Evolutionary conservation across 2,329 filamentous ascomycete genomes (phyloP).

Genomic region (Penicillium aurantiogriseum): DNA sequence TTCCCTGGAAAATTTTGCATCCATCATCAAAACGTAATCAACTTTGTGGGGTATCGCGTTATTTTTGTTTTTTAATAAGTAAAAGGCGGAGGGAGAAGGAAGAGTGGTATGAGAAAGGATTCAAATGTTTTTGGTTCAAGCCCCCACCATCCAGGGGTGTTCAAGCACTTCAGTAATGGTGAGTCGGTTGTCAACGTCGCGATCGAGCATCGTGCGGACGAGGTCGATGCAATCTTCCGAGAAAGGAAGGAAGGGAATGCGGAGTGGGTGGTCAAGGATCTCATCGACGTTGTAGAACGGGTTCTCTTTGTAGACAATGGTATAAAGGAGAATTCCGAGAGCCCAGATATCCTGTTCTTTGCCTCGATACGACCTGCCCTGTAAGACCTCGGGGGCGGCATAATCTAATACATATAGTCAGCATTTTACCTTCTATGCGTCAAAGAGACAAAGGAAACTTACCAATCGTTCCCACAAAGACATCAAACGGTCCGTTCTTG

Average conservation of each 20-base stretch:
- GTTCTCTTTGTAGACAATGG: conserved; percentile 99
- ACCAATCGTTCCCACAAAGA: conserved; percentile 99
- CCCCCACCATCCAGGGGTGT: conserved; percentile 69
- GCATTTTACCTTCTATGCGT: background rate
- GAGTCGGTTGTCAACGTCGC: conserved; percentile 77
- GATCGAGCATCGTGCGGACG: conserved; percentile 86
- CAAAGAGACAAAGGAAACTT: conserved; percentile 37
- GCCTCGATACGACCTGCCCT: conserved; percentile 85
- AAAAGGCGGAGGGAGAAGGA: background rate
- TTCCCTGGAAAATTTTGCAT: conserved; percentile 2
- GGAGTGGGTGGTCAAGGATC: conserved; percentile 94
- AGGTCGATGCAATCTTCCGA: conserved; percentile 89
- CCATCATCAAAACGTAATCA: conserved; percentile 23
- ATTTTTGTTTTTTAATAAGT: conserved; percentile 17
- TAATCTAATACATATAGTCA: conserved; percentile 64
- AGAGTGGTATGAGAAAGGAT: background rate
- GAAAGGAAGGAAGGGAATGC: conserved; percentile 68
- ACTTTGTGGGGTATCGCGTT: conserved; percentile 29
- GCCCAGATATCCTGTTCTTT: conserved; percentile 99
- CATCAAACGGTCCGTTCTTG: conserved; percentile 96
- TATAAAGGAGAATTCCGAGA: conserved; percentile 93
- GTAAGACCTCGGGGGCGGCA: conserved; percentile 94
- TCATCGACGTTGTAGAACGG: conserved; percentile 99
- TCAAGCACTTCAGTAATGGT: conserved; percentile 85
- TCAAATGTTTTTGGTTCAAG: conserved; percentile 12